Evolutionary conservation across 176 grass and related monocot species (phyloP).

Genomic region (Hsuehochloa calcarea): DNA sequence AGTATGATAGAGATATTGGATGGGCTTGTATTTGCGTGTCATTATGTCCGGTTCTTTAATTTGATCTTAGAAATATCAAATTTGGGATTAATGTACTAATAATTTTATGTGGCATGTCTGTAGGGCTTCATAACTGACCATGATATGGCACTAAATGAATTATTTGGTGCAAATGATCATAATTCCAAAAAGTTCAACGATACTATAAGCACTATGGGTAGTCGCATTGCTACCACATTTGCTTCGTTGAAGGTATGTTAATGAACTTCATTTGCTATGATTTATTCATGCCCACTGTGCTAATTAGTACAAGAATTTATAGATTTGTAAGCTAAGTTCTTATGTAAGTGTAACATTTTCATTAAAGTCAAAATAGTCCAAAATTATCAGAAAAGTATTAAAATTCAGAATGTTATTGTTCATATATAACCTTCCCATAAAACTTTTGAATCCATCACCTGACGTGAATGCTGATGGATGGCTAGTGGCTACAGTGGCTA

Average conservation of each 20-base stretch:
- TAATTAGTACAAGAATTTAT: conserved; percentile 8
- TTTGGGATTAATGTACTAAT: conserved; percentile 1
- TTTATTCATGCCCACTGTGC: neutral
- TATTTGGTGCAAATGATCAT: conserved; percentile 58
- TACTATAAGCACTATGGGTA: conserved; percentile 70
- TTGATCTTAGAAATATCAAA: neutral
- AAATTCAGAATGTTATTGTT: conserved; percentile 8
- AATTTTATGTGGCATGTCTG: conserved; percentile 21
- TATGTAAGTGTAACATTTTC: neutral
- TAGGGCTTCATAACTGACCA: conserved; percentile 93
- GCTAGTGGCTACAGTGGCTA: neutral
- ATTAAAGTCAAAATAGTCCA: neutral
- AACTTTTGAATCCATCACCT: neutral
- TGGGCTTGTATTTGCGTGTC: conserved; percentile 10
- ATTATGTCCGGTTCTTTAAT: neutral
- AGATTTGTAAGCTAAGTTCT: neutral
- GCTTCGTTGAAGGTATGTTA: conserved; percentile 83
- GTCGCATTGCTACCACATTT: conserved; percentile 81
- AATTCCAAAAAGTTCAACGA: conserved; percentile 68
- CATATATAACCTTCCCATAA: neutral
- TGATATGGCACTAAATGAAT: conserved; percentile 73
- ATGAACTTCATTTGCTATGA: conserved; percentile 13
- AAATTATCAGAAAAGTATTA: conserved; percentile 5
- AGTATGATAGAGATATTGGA: neutral
- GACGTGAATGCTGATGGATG: neutral